These are phyloP conservation scores for Annona squamosa DNA, from an alignment of 164 flowering plant genomes.

Conservation along the genomic window DNA sequence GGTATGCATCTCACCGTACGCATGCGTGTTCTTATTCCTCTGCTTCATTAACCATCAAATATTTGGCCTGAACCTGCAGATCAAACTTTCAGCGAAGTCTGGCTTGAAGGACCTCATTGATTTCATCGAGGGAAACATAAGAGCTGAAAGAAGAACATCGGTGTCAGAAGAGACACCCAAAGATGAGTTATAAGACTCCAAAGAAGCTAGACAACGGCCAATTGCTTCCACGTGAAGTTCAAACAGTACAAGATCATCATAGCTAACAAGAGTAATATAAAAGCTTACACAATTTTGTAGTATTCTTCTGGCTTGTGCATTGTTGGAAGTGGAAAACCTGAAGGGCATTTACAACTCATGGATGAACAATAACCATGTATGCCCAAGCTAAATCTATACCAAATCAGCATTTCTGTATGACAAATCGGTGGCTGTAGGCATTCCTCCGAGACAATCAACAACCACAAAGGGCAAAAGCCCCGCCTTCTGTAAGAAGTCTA, in stretches of 20 bases:
- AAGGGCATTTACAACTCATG: too few species aligned
- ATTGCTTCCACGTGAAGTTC: neutral
- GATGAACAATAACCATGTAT: too few species aligned
- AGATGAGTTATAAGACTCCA: conserved; percentile 62
- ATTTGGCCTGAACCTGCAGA: conserved; percentile 31
- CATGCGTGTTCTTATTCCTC: neutral
- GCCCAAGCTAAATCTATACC: too few species aligned
- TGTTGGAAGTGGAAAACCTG: too few species aligned
- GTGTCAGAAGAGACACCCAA: conserved; percentile 27
- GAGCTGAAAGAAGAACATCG: conserved; percentile 14
- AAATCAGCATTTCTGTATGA: too few species aligned
- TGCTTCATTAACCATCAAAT: neutral
- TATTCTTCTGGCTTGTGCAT: too few species aligned
- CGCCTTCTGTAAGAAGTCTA: too few species aligned
- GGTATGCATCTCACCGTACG: conserved; percentile 28
- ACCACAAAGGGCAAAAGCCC: too few species aligned
- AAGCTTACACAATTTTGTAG: too few species aligned
- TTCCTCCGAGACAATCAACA: too few species aligned
- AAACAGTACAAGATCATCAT: neutral
- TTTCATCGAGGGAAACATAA: conserved; percentile 46
- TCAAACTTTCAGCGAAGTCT: conserved; percentile 55
- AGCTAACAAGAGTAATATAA: neutral
- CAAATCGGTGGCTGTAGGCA: too few species aligned
- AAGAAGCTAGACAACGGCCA: neutral
- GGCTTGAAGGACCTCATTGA: conserved; percentile 66